Base-by-base conservation (phyloP, 2,329 filamentous ascomycete genomes). In the Torrubiella hemipterigena region DNA sequence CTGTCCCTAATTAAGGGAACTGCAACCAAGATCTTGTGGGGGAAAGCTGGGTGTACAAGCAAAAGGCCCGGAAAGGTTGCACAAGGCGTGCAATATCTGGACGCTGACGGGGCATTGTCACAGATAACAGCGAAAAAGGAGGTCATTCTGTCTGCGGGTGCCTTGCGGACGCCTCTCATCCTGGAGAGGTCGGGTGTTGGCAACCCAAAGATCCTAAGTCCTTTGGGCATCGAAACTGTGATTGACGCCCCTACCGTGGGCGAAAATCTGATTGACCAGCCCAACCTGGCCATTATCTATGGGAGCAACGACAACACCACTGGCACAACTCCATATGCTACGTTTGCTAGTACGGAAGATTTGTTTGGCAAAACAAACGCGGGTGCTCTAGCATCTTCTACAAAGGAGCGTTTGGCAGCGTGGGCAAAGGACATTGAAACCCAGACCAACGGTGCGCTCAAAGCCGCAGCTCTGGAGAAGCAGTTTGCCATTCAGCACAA, bases 181-280 rank as follows among this genome's bases (percentile, higher is more conserved):
- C 58, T 75, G 2, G 60, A 71, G 37, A 53, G 54, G 7, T 73
- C 67, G 1, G 69, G 69, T 0, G 56, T 74, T 11, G 69, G 69
- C 1, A 56, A 58, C 30, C 42, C 48, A 15, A 50, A 51, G 2
- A 54, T 65, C 12, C 47, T 70, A 3, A 36, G 52, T 3, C 40
- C 55, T 6, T 45, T 59, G 22, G 58, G 54, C 11, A 67, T 72
- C 36, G 37, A 58, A 10, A 54, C 54, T 17, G 46, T 54, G 13
- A 44, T 70, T 5, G 48, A 66, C 17, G 52, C 63, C 1, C 62
- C 62, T 1, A 67, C 65, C 4, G 67, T 73, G 0, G 68, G 68
- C 1, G 63, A 66, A 41, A 65, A 69, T 41, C 48, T 71, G 1
- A 58, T 67, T 38, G 66, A 71, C 29, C 67, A 74, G 42, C 47